phyloP scores from a whole-genome alignment of 139 green algal species.

The Micromonas commoda region DNA sequence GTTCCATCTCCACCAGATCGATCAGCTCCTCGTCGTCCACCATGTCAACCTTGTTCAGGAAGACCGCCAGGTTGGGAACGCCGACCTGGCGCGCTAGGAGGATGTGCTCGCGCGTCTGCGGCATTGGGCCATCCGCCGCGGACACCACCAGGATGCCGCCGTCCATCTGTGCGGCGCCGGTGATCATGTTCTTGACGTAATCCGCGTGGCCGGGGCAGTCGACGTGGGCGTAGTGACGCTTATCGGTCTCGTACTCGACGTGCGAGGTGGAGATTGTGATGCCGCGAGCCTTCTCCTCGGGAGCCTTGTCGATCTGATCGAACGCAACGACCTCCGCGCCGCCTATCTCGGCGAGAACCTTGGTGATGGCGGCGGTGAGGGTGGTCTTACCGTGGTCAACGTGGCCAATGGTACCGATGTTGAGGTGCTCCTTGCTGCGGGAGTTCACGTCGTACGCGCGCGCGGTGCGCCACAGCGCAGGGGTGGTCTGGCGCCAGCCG shows the following conservation, averaged over 20 bases:
- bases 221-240: conserved; percentile 96
- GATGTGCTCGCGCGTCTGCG: conserved; percentile 97
- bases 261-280: conserved; percentile 97
- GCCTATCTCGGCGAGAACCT: conserved; percentile 77
- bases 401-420: conserved; percentile 97
- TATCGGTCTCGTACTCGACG: conserved; percentile 96
- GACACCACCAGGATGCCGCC: conserved; percentile 96
- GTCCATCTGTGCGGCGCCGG: conserved; percentile 83
- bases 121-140: conserved; percentile 94
- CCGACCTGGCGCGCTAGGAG: conserved; percentile 92
- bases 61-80: conserved; percentile 91
- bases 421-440: conserved; percentile 84
- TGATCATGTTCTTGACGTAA: conserved; percentile 88
- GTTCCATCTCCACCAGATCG: conserved; percentile 98
- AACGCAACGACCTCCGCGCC: conserved; percentile 76
- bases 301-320: conserved; percentile 98
- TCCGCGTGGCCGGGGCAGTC: conserved; percentile 98
- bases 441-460: conserved; percentile 31
- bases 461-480: neutral
- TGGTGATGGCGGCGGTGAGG: conserved; percentile 71
- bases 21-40: conserved; percentile 96
- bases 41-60: conserved; percentile 96
- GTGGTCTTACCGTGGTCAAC: conserved; percentile 99
- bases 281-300: conserved; percentile 96
- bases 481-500: neutral